Base-by-base conservation (phyloP, 2,329 filamentous ascomycete genomes). In the Aspergillus japonicus region DNA sequence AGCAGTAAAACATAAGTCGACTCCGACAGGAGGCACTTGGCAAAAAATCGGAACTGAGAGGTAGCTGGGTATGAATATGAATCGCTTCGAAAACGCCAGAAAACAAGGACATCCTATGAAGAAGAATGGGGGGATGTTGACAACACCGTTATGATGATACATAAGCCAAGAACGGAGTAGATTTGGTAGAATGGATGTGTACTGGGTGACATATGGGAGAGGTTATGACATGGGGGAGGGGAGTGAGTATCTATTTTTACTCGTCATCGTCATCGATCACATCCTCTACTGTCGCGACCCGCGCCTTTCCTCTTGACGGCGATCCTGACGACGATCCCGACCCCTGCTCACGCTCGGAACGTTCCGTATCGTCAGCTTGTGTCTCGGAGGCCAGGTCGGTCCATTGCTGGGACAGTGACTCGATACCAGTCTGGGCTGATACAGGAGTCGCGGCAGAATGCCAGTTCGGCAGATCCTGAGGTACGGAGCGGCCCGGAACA, bases 251-350 rank as follows among this genome's bases (percentile, higher is more conserved):
- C 29, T 42, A 50, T 58, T 47, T n/a, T 64, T 57, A 64, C 48
- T 60, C 62, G 33, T 71, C 72, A 48, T 75, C 39, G 6, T 19
- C 73, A 33, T 73, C 73, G 8, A 39, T 63, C 14, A 62, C 64
- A 50, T 77, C 74, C 65, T 77, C 74, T n/a, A 76, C 73, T 1
- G 73, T 74, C 24, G 69, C 67, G 39, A 69, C 66, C 24, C 73
- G 68, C 11, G 64, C 60, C 63, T 77, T 77, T 31, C 74, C 74
- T 50, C 75, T 75, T 29, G 68, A 68, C 19, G 63, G 48, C 29
- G 71, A 69, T n/a, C 65, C 64, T 5, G 68, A 68, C 23, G 64
- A 47, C 31, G 71, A 69, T 19, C 65, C 64, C 6, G 68, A 24
- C 6, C 53, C 52, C 11, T 57, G 58, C 7, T 66, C 67, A 1